Evolutionary conservation across 345 rosid genomes (phyloP).

Genomic region (Brassica cretica): DNA sequence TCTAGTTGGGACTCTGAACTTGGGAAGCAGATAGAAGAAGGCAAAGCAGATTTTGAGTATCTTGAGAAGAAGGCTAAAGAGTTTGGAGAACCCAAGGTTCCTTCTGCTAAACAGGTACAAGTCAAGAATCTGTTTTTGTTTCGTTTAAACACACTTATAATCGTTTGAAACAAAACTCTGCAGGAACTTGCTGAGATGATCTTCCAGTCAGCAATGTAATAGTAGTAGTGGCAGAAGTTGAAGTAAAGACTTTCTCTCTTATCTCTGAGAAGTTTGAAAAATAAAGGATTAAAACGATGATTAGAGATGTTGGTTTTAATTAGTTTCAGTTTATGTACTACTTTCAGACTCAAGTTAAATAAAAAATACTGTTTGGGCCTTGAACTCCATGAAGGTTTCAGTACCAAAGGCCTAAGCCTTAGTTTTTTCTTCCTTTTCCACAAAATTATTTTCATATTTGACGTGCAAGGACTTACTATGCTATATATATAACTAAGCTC

Average conservation of each 20-base stretch:
- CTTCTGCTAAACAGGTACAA: slow-evolving; percentile 93
- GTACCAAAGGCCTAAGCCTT: no score
- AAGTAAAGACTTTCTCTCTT: not conserved
- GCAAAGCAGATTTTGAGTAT: slow-evolving; percentile 76
- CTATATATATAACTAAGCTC: no score
- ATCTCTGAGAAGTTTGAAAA: slow-evolving; percentile 3
- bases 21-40: slow-evolving; percentile 76
- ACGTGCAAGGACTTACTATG: no score
- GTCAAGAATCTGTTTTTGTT: not conserved
- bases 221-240: slow-evolving; percentile 1
- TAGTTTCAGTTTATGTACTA: slow-evolving; percentile 18
- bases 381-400: not conserved
- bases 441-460: no score
- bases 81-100: slow-evolving; percentile 85
- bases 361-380: slow-evolving; percentile 24
- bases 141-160: not conserved
- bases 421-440: no score
- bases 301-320: slow-evolving; percentile 16
- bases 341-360: slow-evolving; percentile 3
- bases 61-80: slow-evolving; percentile 86
- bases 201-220: slow-evolving; percentile 54
- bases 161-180: slow-evolving; percentile 23
- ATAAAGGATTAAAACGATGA: not conserved
- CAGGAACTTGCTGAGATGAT: slow-evolving; percentile 98
- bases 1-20: slow-evolving; percentile 70